Evolutionary conservation across 1,139 yeast genomes (phyloP), one percentile per base, ranked within the genome.

Genomic region (Sugiyamaella japonica): DNA sequence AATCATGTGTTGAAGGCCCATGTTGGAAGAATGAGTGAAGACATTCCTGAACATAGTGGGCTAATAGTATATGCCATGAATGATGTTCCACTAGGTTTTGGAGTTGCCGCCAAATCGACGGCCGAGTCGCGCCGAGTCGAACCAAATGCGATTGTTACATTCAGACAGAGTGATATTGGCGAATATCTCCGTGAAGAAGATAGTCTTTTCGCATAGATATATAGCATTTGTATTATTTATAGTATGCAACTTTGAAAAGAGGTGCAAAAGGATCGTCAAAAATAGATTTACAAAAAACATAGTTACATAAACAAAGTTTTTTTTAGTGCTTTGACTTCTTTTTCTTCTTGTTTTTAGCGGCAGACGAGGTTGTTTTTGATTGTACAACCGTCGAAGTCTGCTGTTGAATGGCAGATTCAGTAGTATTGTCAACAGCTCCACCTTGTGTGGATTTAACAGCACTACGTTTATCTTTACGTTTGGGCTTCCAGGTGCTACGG

Each of bases 131-230:
- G 95, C 71, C 83, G 84, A 68, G 76, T 90, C 63, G 96, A 88
- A 69, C 99, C 99, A 50, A 93, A 95, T 25, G 95, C 86, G 40
- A 91, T 93, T 50, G 96, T 91, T 13, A 96, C 96, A 9, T 93
- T 89, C 72, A 85, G 99, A 80, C 99, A 93, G 72, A 88, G 96
- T 63, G 99, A 93, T 76, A 90, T 93, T 64, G 99, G 99, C 62
- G 99, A 93, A 74, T 93, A 90, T 69, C 80, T 93, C 69, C 89
- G 99, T 80, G 99, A 95, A 66, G 99, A 93, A 77, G 99, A 93
- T 71, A 88, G 97, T 38, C 76, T 93, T 65, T 93, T 93, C 71
- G 88, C 97, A 34, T 90, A 75, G 64, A 41, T 50, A 41, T 50
- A 39, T 32, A 42, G 41, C 39, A 16, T 48, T 17, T 38, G 49